phyloP scores from a whole-genome alignment of 2,329 filamentous ascomycete species.

The Huntiella decipiens region DNA sequence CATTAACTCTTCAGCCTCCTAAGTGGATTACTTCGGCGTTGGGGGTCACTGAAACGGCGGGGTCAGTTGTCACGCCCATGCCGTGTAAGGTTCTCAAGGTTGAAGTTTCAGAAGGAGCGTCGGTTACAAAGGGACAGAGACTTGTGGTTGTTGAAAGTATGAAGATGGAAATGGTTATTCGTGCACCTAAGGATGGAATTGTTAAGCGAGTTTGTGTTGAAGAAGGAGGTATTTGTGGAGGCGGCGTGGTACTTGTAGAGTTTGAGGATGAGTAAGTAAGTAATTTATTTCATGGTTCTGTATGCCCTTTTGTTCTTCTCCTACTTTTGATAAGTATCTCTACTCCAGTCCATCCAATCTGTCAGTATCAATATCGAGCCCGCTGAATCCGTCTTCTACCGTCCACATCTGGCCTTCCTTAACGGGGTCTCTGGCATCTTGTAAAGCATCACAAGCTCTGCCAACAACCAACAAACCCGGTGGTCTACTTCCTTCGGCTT shows the following conservation, averaged over 20 bases:
- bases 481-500: constrained; percentile 73
- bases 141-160: constrained; percentile 81
- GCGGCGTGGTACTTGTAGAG: constrained; percentile 53
- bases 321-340: neutral
- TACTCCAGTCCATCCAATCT: neutral
- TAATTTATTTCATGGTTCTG: neutral
- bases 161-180: constrained; percentile 79
- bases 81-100: constrained; percentile 90
- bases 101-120: constrained; percentile 64
- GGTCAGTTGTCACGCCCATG: constrained; percentile 85
- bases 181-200: constrained; percentile 53
- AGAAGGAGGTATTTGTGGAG: constrained; percentile 62
- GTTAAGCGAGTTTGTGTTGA: constrained; percentile 57
- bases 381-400: constrained; percentile 73
- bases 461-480: constrained; percentile 80
- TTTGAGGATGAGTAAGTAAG: constrained; percentile 36
- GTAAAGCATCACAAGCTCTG: constrained; percentile 60
- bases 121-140: constrained; percentile 67
- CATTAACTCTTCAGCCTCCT: constrained; percentile 40
- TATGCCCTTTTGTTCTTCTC: too few relatives aligned
- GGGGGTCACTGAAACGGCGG: constrained; percentile 59
- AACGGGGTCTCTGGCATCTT: constrained; percentile 18
- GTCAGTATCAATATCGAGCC: constrained; percentile 35
- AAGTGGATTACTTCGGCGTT: constrained; percentile 76
- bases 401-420: constrained; percentile 45